phyloP scores from a whole-genome alignment of 306 rosid genomes.

The Dryas drummondii region DNA sequence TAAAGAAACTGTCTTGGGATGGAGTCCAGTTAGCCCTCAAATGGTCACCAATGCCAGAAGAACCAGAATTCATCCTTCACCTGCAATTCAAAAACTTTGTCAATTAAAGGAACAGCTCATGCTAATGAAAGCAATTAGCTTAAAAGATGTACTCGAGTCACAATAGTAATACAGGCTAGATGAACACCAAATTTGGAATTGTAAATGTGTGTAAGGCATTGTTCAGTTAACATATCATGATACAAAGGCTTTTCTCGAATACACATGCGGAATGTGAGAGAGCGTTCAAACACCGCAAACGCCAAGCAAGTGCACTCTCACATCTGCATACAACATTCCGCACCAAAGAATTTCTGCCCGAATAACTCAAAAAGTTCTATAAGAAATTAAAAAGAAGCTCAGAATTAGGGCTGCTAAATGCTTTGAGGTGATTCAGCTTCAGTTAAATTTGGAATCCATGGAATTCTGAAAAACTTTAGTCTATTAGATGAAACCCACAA shows the following conservation, averaged over 20 bases:
- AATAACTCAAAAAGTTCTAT: neutral
- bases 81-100: slow-evolving; percentile 25
- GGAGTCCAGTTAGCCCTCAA: slow-evolving; percentile 60
- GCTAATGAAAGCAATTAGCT: neutral
- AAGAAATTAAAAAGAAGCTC: neutral
- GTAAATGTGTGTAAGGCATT: no score
- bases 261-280: no score
- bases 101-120: neutral
- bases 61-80: slow-evolving; percentile 43
- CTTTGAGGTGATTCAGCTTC: neutral
- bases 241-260: no score
- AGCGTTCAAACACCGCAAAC: no score
- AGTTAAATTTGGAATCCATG: neutral
- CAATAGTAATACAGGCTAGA: neutral
- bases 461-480: neutral
- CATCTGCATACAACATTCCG: no score
- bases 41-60: slow-evolving; percentile 23
- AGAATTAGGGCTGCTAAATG: neutral
- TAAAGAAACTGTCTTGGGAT: slow-evolving; percentile 51
- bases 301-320: no score
- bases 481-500: no score
- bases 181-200: neutral
- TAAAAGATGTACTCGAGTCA: neutral
- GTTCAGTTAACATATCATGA: no score
- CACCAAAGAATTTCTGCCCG: no score